phyloP scores from a whole-genome alignment of 371 early-diverging fungal genomes.

The Rhizopus sp. region DNA sequence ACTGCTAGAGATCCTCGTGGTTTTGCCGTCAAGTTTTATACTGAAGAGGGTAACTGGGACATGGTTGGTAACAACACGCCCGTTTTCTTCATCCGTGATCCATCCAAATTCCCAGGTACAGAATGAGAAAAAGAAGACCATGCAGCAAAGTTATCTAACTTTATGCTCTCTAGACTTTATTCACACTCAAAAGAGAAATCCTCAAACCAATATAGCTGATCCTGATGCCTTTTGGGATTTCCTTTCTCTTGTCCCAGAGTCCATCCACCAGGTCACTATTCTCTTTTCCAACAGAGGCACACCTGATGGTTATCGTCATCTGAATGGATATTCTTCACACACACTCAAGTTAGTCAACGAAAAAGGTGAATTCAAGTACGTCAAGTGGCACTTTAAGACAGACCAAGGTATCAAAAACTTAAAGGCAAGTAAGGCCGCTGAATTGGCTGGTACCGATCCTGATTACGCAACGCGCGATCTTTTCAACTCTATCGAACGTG shows the following conservation, averaged over 20 bases:
- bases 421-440: constrained; percentile 61
- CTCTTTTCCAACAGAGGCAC: constrained; percentile 83
- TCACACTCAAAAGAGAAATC: constrained; percentile 83
- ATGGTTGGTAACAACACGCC: constrained; percentile 78
- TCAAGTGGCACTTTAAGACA: constrained; percentile 89
- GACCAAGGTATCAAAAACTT: constrained; percentile 81
- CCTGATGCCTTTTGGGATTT: constrained; percentile 74
- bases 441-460: constrained; percentile 65
- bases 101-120: constrained; percentile 70
- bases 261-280: constrained; percentile 79
- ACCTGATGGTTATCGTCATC: constrained; percentile 77
- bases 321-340: constrained; percentile 82
- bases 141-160: neutral
- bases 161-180: constrained; percentile 63
- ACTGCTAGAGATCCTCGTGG: constrained; percentile 81
- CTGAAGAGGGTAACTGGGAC: constrained; percentile 78
- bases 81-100: constrained; percentile 74
- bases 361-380: constrained; percentile 68
- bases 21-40: constrained; percentile 78
- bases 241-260: constrained; percentile 74
- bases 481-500: constrained; percentile 70
- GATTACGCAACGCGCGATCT: constrained; percentile 80
- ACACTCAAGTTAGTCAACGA: constrained; percentile 76
- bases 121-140: neutral
- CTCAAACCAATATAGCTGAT: constrained; percentile 68